These are phyloP conservation scores for Alisma plantagoaquatica DNA, from an alignment of 106 monocot species.

Conservation along the genomic window DNA sequence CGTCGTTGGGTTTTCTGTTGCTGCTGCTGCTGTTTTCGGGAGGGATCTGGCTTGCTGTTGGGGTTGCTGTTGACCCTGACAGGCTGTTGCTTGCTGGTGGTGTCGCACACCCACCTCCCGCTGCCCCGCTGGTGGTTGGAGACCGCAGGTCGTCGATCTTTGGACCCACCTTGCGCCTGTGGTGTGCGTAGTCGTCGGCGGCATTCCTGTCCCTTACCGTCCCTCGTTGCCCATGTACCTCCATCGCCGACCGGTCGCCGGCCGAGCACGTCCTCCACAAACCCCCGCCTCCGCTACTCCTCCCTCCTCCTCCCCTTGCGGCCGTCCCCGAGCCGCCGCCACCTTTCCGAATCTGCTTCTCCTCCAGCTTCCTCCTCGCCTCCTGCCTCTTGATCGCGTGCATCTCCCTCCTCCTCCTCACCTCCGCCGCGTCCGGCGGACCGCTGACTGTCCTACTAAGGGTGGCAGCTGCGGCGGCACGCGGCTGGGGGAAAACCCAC, in stretches of 20 bases:
- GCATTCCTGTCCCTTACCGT: background rate
- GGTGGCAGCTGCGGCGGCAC: background rate
- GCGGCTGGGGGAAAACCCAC: background rate
- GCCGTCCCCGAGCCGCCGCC: background rate
- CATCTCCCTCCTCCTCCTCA: conserved; percentile 1
- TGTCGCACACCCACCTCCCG: conserved; percentile 1
- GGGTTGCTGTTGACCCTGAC: background rate
- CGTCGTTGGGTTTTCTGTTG: too few relatives aligned
- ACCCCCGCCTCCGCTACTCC: conserved; percentile 2
- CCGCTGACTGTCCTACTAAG: too few relatives aligned
- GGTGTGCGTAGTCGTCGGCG: background rate
- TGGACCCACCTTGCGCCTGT: background rate
- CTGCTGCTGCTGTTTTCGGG: too few relatives aligned
- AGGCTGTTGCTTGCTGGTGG: background rate
- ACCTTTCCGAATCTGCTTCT: background rate
- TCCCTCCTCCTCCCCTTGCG: background rate
- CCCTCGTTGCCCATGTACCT: background rate
- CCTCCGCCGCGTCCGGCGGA: background rate
- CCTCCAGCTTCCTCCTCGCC: background rate
- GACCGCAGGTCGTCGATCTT: too few relatives aligned
- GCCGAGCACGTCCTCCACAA: background rate
- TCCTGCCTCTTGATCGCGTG: background rate
- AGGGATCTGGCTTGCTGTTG: background rate
- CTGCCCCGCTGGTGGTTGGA: too few relatives aligned
- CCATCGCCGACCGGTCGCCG: conserved; percentile 5